phyloP scores from a whole-genome alignment of 345 rosid species.

The Syzygium aqueum region DNA sequence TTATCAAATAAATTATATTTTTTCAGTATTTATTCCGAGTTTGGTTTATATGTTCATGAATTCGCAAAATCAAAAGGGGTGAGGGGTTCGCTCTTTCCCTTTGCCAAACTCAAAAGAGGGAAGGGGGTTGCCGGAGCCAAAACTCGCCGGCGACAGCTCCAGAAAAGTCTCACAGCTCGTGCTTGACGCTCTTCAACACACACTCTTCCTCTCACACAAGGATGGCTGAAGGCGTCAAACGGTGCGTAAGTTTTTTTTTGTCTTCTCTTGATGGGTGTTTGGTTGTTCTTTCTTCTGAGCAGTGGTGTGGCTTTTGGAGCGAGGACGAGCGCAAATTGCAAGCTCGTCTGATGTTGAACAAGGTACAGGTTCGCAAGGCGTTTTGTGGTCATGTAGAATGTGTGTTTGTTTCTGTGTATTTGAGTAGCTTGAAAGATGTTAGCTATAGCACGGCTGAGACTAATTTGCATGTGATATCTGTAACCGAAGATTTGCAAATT shows the following conservation, averaged over 20 bases:
- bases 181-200: not conserved
- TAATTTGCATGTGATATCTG: not conserved
- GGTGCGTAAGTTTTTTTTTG: not conserved
- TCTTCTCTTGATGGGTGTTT: not conserved
- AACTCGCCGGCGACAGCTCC: not conserved
- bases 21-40: not conserved
- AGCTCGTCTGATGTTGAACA: not conserved
- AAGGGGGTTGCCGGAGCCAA: not conserved
- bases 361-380: not conserved
- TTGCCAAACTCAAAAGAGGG: not conserved
- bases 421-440: not conserved
- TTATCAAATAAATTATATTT: not conserved
- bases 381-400: not conserved
- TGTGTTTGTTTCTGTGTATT: not conserved
- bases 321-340: not conserved
- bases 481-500: not conserved
- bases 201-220: not conserved
- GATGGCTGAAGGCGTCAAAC: not conserved
- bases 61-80: not conserved
- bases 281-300: not conserved
- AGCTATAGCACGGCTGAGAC: not conserved
- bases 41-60: not conserved
- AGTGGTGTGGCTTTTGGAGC: not conserved
- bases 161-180: not conserved
- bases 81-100: not conserved